phyloP scores from a whole-genome alignment of 2,329 filamentous ascomycete species.

The Xylariaceae sp. region DNA sequence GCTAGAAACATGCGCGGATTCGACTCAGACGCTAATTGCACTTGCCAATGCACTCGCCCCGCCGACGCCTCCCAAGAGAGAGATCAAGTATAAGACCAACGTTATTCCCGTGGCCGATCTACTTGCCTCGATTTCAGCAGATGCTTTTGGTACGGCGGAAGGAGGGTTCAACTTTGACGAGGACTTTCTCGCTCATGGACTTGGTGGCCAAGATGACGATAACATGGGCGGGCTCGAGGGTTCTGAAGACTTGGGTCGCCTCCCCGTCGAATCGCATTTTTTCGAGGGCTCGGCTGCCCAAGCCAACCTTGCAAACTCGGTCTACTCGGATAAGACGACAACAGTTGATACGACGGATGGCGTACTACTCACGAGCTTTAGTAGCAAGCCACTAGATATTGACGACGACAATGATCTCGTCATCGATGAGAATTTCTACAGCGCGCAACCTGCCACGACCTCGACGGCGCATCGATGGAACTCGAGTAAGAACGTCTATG shows the following conservation, averaged over 20 bases:
- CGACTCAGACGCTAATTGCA: conserved; percentile 82
- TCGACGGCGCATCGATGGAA: conserved; percentile 75
- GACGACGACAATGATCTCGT: conserved; percentile 54
- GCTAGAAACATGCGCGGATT: conserved; percentile 93
- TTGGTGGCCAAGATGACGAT: conserved; percentile 39
- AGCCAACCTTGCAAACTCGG: conserved; percentile 43
- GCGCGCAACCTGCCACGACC: conserved; percentile 52
- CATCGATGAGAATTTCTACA: conserved; percentile 76
- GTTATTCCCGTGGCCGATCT: conserved; percentile 83
- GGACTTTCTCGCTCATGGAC: conserved; percentile 53
- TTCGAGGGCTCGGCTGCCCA: conserved; percentile 40
- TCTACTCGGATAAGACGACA: conserved; percentile 38
- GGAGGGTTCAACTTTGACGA: conserved; percentile 59
- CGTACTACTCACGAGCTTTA: conserved; percentile 41
- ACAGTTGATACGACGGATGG: conserved; percentile 42
- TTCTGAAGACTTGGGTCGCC: conserved; percentile 32
- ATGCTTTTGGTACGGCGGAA: conserved; percentile 65
- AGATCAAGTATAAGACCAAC: conserved; percentile 80
- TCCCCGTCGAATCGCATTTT: conserved; percentile 42
- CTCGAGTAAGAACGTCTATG: conserved; percentile 69
- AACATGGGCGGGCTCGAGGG: conserved; percentile 35
- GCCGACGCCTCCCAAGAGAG: conserved; percentile 74
- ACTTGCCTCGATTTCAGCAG: conserved; percentile 82
- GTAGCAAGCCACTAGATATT: conserved; percentile 36
- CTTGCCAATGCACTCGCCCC: conserved; percentile 76